Evolutionary conservation across 805 yeast genomes (phyloP).

Genomic region (Millerozyma miso): DNA sequence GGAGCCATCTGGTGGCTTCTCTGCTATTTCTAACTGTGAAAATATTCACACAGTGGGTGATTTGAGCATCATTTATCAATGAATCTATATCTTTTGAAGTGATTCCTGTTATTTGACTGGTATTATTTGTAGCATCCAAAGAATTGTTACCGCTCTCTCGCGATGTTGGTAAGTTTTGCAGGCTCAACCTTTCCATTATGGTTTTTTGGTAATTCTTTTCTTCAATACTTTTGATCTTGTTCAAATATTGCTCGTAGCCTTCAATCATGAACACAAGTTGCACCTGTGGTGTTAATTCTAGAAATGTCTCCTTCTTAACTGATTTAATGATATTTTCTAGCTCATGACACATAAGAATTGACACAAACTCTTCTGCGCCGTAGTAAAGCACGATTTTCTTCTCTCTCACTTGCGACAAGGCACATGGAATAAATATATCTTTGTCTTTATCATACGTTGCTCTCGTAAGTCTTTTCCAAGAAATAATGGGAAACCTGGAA

Average conservation of each 20-base stretch:
- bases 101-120: neutral
- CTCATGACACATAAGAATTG: slow-evolving; percentile 9
- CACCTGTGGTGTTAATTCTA: neutral
- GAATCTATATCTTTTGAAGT: slow-evolving; percentile 33
- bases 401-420: slow-evolving; percentile 39
- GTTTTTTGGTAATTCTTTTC: slow-evolving; percentile 41
- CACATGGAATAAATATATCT: slow-evolving; percentile 55
- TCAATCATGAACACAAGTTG: slow-evolving; percentile 34
- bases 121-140: neutral
- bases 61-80: slow-evolving; percentile 42
- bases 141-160: slow-evolving; percentile 1
- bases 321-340: slow-evolving; percentile 6
- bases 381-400: slow-evolving; percentile 40
- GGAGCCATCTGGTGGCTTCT: slow-evolving; percentile 51
- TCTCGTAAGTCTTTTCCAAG: slow-evolving; percentile 48
- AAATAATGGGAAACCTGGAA: slow-evolving; percentile 39
- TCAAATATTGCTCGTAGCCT: slow-evolving; percentile 45
- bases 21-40: slow-evolving; percentile 45
- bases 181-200: slow-evolving; percentile 21
- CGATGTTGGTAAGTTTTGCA: slow-evolving; percentile 4
- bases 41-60: slow-evolving; percentile 44
- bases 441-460: slow-evolving; percentile 45
- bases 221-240: slow-evolving; percentile 40
- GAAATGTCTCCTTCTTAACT: neutral
- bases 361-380: slow-evolving; percentile 43